phyloP scores from a whole-genome alignment of 805 yeast genomes.

The Starmerella vaccinii region DNA sequence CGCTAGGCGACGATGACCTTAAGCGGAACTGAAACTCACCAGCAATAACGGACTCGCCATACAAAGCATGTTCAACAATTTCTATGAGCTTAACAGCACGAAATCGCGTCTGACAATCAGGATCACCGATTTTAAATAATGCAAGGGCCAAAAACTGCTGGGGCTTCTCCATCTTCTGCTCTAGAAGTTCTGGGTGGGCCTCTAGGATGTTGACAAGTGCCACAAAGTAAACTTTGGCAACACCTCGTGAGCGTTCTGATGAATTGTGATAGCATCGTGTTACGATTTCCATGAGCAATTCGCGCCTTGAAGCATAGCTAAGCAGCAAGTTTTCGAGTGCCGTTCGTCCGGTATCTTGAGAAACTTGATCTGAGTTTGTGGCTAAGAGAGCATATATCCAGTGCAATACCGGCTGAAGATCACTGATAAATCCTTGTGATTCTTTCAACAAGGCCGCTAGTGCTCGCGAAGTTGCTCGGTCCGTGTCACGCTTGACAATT shows the following conservation, averaged over 20 bases:
- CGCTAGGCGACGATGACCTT: conserved; percentile 64
- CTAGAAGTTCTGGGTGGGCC: conserved; percentile 34
- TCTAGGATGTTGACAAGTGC: conserved; percentile 58
- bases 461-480: conserved; percentile 62
- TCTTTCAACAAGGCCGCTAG: conserved; percentile 78
- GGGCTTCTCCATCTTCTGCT: conserved; percentile 32
- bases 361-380: conserved; percentile 45
- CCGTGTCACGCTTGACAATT: conserved; percentile 60
- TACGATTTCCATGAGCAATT: conserved; percentile 48
- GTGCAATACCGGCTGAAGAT: conserved; percentile 51
- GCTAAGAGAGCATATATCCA: conserved; percentile 73
- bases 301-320: conserved; percentile 46
- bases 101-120: conserved; percentile 53
- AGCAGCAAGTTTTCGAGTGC: conserved; percentile 62
- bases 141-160: conserved; percentile 67
- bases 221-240: conserved; percentile 59
- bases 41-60: conserved; percentile 44
- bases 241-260: conserved; percentile 34
- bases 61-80: conserved; percentile 51
- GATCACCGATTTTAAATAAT: conserved; percentile 68
- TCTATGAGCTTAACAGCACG: conserved; percentile 64
- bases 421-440: conserved; percentile 16
- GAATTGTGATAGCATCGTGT: conserved; percentile 54
- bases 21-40: conserved; percentile 55
- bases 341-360: conserved; percentile 49